These are phyloP conservation scores for Rossbeevera mucosa DNA, from an alignment of 768 basidiomycete species.

Conservation along the genomic window DNA sequence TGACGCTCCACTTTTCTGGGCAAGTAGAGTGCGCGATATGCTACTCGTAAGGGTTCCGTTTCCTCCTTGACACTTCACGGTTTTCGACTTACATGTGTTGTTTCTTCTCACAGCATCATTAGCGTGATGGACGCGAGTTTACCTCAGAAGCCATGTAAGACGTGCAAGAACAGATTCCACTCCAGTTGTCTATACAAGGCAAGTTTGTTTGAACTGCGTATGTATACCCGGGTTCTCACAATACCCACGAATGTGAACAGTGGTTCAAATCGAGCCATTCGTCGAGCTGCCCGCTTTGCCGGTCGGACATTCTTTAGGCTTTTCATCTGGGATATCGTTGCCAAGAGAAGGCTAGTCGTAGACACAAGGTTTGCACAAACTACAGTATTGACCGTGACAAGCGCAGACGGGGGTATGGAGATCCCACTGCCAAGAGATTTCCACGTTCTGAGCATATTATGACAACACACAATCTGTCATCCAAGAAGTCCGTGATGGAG, in stretches of 20 bases:
- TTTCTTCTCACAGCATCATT: conserved; percentile 60
- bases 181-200: conserved; percentile 89
- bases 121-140: conserved; percentile 83
- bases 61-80: not conserved
- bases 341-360: too few species aligned
- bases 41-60: conserved; percentile 61
- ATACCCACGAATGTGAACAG: conserved; percentile 36
- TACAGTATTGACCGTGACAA: too few species aligned
- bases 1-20: conserved; percentile 88
- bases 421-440: too few species aligned
- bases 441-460: too few species aligned
- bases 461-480: too few species aligned
- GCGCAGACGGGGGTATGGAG: too few species aligned
- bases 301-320: conserved; percentile 71
- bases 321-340: too few species aligned
- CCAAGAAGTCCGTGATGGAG: too few species aligned
- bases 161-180: conserved; percentile 93
- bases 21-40: conserved; percentile 96
- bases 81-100: too few species aligned
- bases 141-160: conserved; percentile 88
- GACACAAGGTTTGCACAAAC: too few species aligned
- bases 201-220: conserved; percentile 11
- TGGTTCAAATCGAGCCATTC: conserved; percentile 91
- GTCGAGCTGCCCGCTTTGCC: conserved; percentile 86
- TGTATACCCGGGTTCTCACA: not conserved